Conservation (phyloP, 371 early-diverging fungal genomes). For the Circinella umbellata region DNA sequence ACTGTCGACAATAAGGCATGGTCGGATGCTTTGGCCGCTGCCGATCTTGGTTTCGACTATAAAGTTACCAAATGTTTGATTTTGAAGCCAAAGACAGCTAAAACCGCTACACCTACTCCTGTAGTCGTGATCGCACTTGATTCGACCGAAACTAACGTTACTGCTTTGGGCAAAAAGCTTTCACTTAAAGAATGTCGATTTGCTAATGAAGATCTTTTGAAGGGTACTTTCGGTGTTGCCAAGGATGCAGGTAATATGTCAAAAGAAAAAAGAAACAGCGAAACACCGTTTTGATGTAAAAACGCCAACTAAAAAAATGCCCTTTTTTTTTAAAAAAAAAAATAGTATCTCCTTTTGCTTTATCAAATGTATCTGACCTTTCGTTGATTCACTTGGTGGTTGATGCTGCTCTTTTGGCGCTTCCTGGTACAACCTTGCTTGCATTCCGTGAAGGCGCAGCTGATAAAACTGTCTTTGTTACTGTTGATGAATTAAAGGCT, state of each 20-base stretch:
- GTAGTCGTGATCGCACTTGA: slow-evolving; percentile 68
- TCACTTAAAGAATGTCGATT: slow-evolving; percentile 72
- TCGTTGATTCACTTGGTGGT: slow-evolving; percentile 61
- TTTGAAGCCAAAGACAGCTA: slow-evolving; percentile 76
- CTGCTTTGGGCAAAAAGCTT: slow-evolving; percentile 63
- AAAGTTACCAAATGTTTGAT: slow-evolving; percentile 68
- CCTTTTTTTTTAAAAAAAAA: no score
- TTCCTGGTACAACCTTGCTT: slow-evolving; percentile 38
- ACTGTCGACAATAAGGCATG: slow-evolving; percentile 62
- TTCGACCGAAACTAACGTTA: slow-evolving; percentile 54
- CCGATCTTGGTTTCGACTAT: slow-evolving; percentile 25
- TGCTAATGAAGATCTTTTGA: slow-evolving; percentile 66
- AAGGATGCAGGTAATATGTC: slow-evolving; percentile 51
- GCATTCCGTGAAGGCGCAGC: slow-evolving; percentile 68
- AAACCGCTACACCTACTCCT: slow-evolving; percentile 65
- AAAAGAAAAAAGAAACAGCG: no score
- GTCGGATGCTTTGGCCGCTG: slow-evolving; percentile 47
- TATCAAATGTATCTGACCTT: slow-evolving; percentile 57
- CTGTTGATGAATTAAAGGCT: slow-evolving; percentile 50
- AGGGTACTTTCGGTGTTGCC: slow-evolving; percentile 51
- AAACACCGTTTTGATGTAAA: no score
- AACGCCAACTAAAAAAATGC: not conserved
- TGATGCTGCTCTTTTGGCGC: slow-evolving; percentile 54
- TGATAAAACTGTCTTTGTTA: slow-evolving; percentile 60
- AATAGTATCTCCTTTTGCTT: slow-evolving; percentile 66